Evolutionary conservation across 352 stramenopile species (phyloP).

Genomic region (Phytopythium boreale): DNA sequence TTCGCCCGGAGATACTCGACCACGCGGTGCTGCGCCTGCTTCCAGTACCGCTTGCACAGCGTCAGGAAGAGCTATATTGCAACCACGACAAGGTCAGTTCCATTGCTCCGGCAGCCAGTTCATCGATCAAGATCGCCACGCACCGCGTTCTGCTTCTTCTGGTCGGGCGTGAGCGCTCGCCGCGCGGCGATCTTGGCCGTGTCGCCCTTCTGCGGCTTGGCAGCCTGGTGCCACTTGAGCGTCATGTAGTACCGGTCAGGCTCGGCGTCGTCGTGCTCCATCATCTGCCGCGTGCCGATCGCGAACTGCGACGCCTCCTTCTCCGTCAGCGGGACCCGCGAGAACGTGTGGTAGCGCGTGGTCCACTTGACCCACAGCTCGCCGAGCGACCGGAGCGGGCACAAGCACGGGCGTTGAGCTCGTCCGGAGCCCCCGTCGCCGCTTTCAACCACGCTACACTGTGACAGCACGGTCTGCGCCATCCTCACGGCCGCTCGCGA

Average conservation of each 20-base stretch:
- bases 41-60: constrained; percentile 76
- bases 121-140: not conserved
- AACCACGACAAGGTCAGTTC: not conserved
- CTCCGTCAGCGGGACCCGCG: constrained; percentile 48
- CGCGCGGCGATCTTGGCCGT: constrained; percentile 81
- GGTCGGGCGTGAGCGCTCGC: constrained; percentile 53
- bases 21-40: constrained; percentile 62
- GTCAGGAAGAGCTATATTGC: constrained; percentile 48
- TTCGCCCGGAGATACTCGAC: constrained; percentile 73
- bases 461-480: constrained; percentile 53
- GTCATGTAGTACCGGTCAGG: constrained; percentile 68
- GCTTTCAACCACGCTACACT: constrained; percentile 72
- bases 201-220: constrained; percentile 80
- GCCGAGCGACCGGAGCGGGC: constrained; percentile 65
- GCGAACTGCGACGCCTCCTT: constrained; percentile 65
- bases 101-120: not conserved
- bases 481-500: constrained; percentile 49
- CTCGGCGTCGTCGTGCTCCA: constrained; percentile 54
- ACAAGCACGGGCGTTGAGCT: constrained; percentile 72
- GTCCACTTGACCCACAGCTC: constrained; percentile 84
- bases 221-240: constrained; percentile 81
- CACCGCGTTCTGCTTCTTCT: constrained; percentile 75
- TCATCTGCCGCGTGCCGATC: constrained; percentile 77
- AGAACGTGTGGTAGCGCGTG: constrained; percentile 77
- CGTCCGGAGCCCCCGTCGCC: constrained; percentile 36